These are phyloP conservation scores for Peronospora farinosa DNA, from an alignment of 352 stramenopile species.

Conservation along the genomic window DNA sequence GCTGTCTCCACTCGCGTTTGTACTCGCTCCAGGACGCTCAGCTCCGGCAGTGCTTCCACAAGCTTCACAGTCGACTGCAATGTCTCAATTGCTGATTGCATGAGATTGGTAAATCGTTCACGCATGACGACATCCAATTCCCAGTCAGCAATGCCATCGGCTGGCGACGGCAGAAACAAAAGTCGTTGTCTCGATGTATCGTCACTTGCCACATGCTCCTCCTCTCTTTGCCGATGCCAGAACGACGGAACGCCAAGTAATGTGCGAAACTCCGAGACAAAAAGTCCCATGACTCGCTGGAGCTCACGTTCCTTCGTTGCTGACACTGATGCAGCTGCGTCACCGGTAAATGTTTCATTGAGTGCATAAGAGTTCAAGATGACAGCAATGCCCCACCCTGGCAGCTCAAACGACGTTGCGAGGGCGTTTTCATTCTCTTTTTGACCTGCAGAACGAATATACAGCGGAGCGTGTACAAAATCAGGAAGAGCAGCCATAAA, in stretches of 20 bases:
- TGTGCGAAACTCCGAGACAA: slow-evolving; percentile 56
- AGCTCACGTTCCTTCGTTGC: slow-evolving; percentile 23
- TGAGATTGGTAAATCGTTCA: slow-evolving; percentile 45
- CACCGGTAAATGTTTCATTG: slow-evolving; percentile 2
- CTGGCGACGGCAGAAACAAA: slow-evolving; percentile 44
- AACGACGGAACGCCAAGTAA: slow-evolving; percentile 59
- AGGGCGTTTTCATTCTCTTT: slow-evolving; percentile 9
- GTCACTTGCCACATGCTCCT: slow-evolving; percentile 15
- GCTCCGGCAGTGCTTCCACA: slow-evolving; percentile 59
- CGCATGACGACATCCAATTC: slow-evolving; percentile 57
- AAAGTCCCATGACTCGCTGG: slow-evolving; percentile 61
- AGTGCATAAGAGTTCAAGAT: slow-evolving; percentile 42
- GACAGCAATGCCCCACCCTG: slow-evolving; percentile 55
- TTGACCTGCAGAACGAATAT: slow-evolving; percentile 32
- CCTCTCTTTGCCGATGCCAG: slow-evolving; percentile 29
- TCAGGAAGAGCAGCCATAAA: slow-evolving; percentile 69
- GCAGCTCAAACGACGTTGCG: slow-evolving; percentile 64
- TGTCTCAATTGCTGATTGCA: slow-evolving; percentile 52
- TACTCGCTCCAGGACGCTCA: slow-evolving; percentile 64
- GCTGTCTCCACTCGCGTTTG: slow-evolving; percentile 48
- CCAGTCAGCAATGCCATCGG: slow-evolving; percentile 60
- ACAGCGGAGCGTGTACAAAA: slow-evolving; percentile 40
- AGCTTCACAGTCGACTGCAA: slow-evolving; percentile 69
- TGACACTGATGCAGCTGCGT: background rate
- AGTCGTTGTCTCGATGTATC: slow-evolving; percentile 9